phyloP scores from a whole-genome alignment of 164 flowering plant species.

The Dillenia turbinata region DNA sequence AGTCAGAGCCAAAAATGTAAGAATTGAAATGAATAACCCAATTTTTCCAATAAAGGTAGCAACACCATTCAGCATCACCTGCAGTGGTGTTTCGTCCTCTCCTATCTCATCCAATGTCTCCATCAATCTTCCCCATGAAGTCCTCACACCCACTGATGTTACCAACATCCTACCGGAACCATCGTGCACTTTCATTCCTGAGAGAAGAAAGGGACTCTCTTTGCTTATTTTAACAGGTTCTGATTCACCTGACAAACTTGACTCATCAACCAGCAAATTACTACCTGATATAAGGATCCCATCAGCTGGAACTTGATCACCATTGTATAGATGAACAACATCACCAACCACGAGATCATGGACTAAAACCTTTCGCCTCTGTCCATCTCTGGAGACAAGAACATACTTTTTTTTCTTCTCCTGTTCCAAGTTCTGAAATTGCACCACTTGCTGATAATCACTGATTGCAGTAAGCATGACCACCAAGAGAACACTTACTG shows the following conservation, averaged over 20 bases:
- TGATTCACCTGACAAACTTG: slow-evolving; percentile 44
- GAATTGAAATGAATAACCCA: slow-evolving; percentile 26
- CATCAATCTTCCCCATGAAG: slow-evolving; percentile 39
- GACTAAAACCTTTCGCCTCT: slow-evolving; percentile 16
- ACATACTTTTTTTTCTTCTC: slow-evolving; percentile 15
- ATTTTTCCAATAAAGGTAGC: slow-evolving; percentile 34
- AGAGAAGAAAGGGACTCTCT: slow-evolving; percentile 31
- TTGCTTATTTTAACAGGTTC: slow-evolving; percentile 19
- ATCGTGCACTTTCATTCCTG: slow-evolving; percentile 44
- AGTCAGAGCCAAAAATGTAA: slow-evolving; percentile 22
- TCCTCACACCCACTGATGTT: slow-evolving; percentile 36
- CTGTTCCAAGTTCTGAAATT: slow-evolving; percentile 15
- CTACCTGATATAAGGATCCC: slow-evolving; percentile 35
- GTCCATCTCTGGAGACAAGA: slow-evolving; percentile 15
- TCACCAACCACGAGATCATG: slow-evolving; percentile 28
- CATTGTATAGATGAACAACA: slow-evolving; percentile 20
- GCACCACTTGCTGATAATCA: slow-evolving; percentile 17
- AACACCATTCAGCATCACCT: slow-evolving; percentile 28
- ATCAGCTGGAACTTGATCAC: slow-evolving; percentile 45
- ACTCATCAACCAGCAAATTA: slow-evolving; percentile 31
- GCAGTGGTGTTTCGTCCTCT: slow-evolving; percentile 27
- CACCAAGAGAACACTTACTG: slow-evolving; percentile 19
- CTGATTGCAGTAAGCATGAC: slow-evolving; percentile 21
- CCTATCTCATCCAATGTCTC: slow-evolving; percentile 27
- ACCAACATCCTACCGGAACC: slow-evolving; percentile 39